Evolutionary conservation across 805 yeast species (phyloP), one percentile per base, ranked within the genome.

Genomic region (Monosporozyma unispora): DNA sequence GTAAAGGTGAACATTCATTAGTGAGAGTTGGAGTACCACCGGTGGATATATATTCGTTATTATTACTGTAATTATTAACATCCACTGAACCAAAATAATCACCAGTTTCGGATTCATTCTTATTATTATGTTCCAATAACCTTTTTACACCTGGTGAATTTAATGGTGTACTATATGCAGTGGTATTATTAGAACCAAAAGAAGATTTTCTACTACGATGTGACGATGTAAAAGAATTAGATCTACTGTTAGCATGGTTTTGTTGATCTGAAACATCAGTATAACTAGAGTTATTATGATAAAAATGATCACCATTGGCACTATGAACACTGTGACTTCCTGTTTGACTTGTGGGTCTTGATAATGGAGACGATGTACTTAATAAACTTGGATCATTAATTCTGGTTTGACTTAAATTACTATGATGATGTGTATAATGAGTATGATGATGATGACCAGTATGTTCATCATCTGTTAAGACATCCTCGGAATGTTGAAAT

Each of bases 141-240:
- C 42, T 39, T 39, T 39, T 39, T 31, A 58, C 48, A 1, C 65
- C 68, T 8, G 62, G 68, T 25, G 64, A 68, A 51, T 60, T 62
- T 49, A 61, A 50, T 22, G 64, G 72, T 23, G 66, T 66, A 48
- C 60, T 59, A 44, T 59, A 64, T 16, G 64, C 60, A 16, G 66
- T 58, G 37, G 59, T 60, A 16, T 60, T 58, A 23, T 57, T 53
- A 11, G 66, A 59, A 11, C 61, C 55, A 27, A 56, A 51, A 7
- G 68, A 63, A 4, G 68, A 63, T 45, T 61, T 61, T 43, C 69
- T 53, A 45, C 68, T 63, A 48, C 58, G 65, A 6, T 47, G 44
- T 16, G 64, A 61, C 19, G 67, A 62, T 10, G 61, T 58, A 43
- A 59, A 60, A 4, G 69, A 65, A 33, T 56, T 59, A 18, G 63